A percentile compares a stretch with the other conserved stretches of the same genome.
These are phyloP conservation scores for Actinomortierella wolfii DNA, from an alignment of 371 early-diverging fungal genomes.

Conservation along the genomic window DNA sequence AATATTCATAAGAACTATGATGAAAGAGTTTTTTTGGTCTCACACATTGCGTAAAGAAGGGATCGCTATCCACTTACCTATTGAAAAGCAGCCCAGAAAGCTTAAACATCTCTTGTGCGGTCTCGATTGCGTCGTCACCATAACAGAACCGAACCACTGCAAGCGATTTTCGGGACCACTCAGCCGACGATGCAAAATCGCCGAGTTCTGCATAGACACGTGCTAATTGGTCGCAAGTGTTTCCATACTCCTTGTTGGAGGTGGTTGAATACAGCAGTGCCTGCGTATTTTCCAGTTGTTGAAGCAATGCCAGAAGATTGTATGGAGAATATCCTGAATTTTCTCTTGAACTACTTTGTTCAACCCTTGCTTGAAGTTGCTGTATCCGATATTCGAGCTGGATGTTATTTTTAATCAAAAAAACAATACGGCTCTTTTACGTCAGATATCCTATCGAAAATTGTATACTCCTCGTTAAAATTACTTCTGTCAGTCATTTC, in stretches of 20 bases:
- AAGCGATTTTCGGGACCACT: conserved; percentile 37
- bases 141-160: conserved; percentile 35
- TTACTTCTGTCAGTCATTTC: too few species aligned
- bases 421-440: too few species aligned
- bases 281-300: too few species aligned
- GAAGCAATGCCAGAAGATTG: too few species aligned
- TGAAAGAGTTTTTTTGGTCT: not conserved
- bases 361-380: too few species aligned
- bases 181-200: conserved; percentile 18
- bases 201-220: conserved; percentile 31
- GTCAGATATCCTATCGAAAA: too few species aligned
- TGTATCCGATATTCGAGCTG: too few species aligned
- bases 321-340: too few species aligned
- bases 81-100: conserved; percentile 38
- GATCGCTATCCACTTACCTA: conserved; percentile 16
- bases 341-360: too few species aligned
- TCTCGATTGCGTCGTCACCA: conserved; percentile 42
- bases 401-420: too few species aligned
- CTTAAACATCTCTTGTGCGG: conserved; percentile 38
- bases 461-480: too few species aligned
- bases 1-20: not conserved
- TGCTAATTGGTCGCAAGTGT: conserved; percentile 39
- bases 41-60: not conserved
- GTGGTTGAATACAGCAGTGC: too few species aligned
- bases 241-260: conserved; percentile 11